Evolutionary conservation across 257 asterid genomes (phyloP), one percentile per base, ranked within the genome.

Genomic region (Sherardia arvensis): DNA sequence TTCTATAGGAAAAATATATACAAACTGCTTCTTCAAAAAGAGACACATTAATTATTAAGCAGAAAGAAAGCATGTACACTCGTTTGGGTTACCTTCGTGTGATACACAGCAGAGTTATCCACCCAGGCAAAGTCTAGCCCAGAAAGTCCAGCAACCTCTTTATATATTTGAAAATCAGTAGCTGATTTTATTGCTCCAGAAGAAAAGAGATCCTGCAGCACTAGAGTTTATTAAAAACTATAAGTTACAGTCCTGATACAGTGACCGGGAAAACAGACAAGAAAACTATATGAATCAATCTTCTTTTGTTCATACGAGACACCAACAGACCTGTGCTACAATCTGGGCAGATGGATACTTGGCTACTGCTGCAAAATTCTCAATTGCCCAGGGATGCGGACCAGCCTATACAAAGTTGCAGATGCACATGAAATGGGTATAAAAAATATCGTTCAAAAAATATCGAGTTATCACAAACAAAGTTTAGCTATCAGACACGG

Each of bases 311-410:
- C 45, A 56, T 33, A 59, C 18, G 53, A 7, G 30, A 61, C 27
- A 20, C 55, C 62, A 45, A 61, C 60, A 56, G 40, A 32, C 98
- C 97, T 92, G 85, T 36, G 93, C 84, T 54, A 79, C 72, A 61
- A 90, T 85, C 75, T 89, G 96, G 48, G 88, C 97, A 72, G 99
- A 77, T 43, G 99, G 99, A 74, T 77, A 87, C 73, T 90, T 90
- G 7, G 96, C 97, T 47, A 82, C 97, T 69, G 34, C 53, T 59
- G 99, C 97, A 77, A 66, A 92, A 76, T 62, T 85, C 68, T 92
- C 96, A 55, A 92, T 81, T 40, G 99, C 94, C 97, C 97, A 92
- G 28, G 99, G 96, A 81, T 87, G 79, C 65, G 97, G 95, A 77
- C 99, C 99, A 67, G 99, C 86, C 99, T 92, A 80, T 74, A 49